Base-by-base conservation (phyloP, 2,329 filamentous ascomycete genomes). In the Pseudocercospora vitis region DNA sequence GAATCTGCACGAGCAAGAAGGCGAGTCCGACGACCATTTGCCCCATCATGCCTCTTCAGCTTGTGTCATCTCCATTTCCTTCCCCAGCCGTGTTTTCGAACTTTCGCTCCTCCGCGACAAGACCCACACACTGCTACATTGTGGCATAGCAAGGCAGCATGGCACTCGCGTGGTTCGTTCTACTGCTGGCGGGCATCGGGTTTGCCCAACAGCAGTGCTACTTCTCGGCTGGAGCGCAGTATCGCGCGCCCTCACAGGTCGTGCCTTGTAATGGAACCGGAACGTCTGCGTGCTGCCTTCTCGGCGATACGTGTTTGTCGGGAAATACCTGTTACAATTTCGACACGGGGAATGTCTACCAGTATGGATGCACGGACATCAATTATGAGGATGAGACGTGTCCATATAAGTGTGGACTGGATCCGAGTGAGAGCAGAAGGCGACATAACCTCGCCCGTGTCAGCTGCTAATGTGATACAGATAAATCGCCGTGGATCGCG, bases 291-390 rank as follows among this genome's bases (percentile, higher is more conserved):
- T 67, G 66, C 49, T 67, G 64, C 52, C 52, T 67, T 14, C 58
- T 62, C 24, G 66, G 64, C 2, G 64, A 67, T 47, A 62, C 57
- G 2, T 68, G 66, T 40, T 48, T 68, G 2, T 61, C 63, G 9
- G 65, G 65, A 11, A 67, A 64, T 37, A 48, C 62, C 14, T 69
- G 66, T 52, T 68, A 59, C 47, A 66, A 67, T 32, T 57, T 56
- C 28, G 37, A n/a, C 1, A 66, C 57, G 2, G 65, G 64, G 9
- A 63, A 65, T 39, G 14, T 58, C 8, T 68, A 68, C 29, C 62
- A 68, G 48, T 68, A 69, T 50, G 66, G 65, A n/a, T 69, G 66
- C 48, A 67, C 65, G 1, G 65, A 69, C 50, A 61, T 65, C n/a
- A 60, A 32, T 12, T 69, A 68, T 42, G 31, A 56, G 16, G 65